A percentile compares a stretch with the other conserved stretches of the same genome.
Conservation (phyloP, 331 rosid genomes). For the Acacia concinna region DNA sequence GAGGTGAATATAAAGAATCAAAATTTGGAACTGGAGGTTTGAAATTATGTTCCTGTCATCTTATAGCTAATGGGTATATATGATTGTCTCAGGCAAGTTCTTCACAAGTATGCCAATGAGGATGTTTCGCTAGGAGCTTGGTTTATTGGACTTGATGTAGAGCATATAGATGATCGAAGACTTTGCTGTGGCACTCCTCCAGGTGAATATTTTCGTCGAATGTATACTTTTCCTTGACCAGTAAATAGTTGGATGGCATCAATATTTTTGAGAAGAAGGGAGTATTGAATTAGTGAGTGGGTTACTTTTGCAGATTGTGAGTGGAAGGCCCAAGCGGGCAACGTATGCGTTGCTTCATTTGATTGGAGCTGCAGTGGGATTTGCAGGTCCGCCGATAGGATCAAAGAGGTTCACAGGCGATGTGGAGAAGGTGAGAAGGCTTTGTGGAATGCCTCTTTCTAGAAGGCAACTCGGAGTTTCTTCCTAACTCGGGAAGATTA, state of each 20-base stretch:
- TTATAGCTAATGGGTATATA: slow-evolving; percentile 11
- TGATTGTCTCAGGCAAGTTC: slow-evolving; percentile 69
- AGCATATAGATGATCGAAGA: slow-evolving; percentile 90
- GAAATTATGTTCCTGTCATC: neutral
- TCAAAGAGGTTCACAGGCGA: slow-evolving; percentile 85
- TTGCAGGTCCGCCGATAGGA: slow-evolving; percentile 89
- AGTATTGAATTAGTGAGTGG: slow-evolving; percentile 17
- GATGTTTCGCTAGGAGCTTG: slow-evolving; percentile 95
- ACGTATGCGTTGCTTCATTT: slow-evolving; percentile 86
- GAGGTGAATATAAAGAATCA: neutral
- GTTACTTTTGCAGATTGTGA: slow-evolving; percentile 75
- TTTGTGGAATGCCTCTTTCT: slow-evolving; percentile 73
- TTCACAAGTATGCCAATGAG: slow-evolving; percentile 96
- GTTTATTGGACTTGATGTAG: slow-evolving; percentile 93
- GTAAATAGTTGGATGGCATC: slow-evolving; percentile 6
- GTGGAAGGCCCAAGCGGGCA: slow-evolving; percentile 99
- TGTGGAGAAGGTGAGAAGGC: slow-evolving; percentile 91
- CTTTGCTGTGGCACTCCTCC: slow-evolving; percentile 97
- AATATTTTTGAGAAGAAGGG: neutral
- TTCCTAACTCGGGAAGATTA: slow-evolving; percentile 68
- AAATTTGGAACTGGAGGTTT: neutral
- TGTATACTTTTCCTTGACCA: neutral
- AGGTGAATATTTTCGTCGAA: slow-evolving; percentile 46
- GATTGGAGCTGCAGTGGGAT: slow-evolving; percentile 99
- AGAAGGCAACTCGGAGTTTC: slow-evolving; percentile 38